Evolutionary conservation across 1,284 basidiomycete species (phyloP).

Genomic region (Peniophora sp.): DNA sequence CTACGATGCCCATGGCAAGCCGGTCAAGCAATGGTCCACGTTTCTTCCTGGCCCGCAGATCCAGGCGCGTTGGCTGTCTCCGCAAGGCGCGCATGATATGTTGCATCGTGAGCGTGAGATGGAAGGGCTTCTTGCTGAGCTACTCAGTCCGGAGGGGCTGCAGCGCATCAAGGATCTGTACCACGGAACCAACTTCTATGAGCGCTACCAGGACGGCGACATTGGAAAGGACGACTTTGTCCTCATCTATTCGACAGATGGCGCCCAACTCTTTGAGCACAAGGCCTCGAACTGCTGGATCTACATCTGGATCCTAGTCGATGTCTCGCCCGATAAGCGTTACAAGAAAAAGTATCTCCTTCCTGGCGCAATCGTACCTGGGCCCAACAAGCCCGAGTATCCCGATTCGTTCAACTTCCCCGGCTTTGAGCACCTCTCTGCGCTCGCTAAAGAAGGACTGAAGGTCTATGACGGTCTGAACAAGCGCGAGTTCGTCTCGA

Average conservation of each 20-base stretch:
- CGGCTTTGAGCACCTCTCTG: constrained; percentile 15
- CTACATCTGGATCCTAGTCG: constrained; percentile 18
- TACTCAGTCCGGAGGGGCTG: neutral
- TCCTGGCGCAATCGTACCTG: constrained; percentile 17
- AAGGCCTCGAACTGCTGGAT: constrained; percentile 21
- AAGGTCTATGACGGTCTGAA: constrained; percentile 13
- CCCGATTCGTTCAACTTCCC: constrained; percentile 17
- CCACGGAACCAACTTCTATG: constrained; percentile 14
- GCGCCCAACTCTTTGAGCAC: constrained; percentile 20
- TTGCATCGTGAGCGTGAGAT: neutral
- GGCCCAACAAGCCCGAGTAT: constrained; percentile 18
- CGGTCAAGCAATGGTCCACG: neutral
- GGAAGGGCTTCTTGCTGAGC: neutral
- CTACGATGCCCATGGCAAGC: neutral
- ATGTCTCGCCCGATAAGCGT: constrained; percentile 12
- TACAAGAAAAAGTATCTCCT: constrained; percentile 19
- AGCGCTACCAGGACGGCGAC: constrained; percentile 8
- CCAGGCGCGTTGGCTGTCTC: constrained; percentile 2
- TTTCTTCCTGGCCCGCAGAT: constrained; percentile 1
- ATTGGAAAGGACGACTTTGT: constrained; percentile 11
- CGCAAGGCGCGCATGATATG: constrained; percentile 2
- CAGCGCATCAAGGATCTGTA: constrained; percentile 8
- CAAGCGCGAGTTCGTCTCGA: neutral
- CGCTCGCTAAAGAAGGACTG: constrained; percentile 14
- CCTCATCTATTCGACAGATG: constrained; percentile 19